Percentiles rank a stretch among this genome's conserved stretches.
phyloP scores from a whole-genome alignment of 2,329 filamentous ascomycete genomes.

The Didymella keratinophila region DNA sequence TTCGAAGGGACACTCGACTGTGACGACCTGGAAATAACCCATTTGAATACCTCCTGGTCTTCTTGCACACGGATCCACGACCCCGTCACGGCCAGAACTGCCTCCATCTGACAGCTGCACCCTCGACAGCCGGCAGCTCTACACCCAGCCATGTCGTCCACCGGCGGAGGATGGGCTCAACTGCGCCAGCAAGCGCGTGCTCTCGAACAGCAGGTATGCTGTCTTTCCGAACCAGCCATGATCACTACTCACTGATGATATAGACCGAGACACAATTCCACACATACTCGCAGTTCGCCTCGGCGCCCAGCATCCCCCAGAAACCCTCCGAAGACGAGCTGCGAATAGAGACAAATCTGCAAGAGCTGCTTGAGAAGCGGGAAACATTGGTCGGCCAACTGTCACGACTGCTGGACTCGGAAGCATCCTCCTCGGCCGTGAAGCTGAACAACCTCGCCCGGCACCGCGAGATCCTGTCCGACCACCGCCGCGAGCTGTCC shows the following conservation, averaged over 20 bases:
- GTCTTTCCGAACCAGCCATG: constrained; percentile 16
- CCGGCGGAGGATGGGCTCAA: constrained; percentile 78
- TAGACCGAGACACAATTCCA: constrained; percentile 87
- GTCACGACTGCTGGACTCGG: constrained; percentile 87
- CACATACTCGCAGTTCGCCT: constrained; percentile 88
- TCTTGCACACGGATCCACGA: too few relatives aligned
- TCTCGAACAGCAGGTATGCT: constrained; percentile 82
- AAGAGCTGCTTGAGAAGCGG: constrained; percentile 87
- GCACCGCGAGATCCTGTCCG: constrained; percentile 85
- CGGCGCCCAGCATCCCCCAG: constrained; percentile 77
- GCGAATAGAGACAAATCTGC: constrained; percentile 79
- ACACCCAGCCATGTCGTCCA: constrained; percentile 48
- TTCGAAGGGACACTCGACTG: too few relatives aligned
- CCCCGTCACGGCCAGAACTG: too few relatives aligned
- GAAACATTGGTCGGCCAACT: constrained; percentile 84
- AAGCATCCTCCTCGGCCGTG: constrained; percentile 89
- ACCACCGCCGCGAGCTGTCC: constrained; percentile 83
- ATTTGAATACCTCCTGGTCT: too few relatives aligned
- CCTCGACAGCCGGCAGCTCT: background rate
- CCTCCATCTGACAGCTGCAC: too few relatives aligned
- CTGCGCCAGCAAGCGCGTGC: constrained; percentile 89
- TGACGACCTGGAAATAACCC: too few relatives aligned
- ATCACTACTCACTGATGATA: constrained; percentile 35
- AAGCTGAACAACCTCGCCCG: constrained; percentile 96
- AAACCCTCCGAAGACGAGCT: constrained; percentile 87